These are phyloP conservation scores for Coprinopsis cinerea DNA, from an alignment of 768 basidiomycete genomes.

Conservation along the genomic window DNA sequence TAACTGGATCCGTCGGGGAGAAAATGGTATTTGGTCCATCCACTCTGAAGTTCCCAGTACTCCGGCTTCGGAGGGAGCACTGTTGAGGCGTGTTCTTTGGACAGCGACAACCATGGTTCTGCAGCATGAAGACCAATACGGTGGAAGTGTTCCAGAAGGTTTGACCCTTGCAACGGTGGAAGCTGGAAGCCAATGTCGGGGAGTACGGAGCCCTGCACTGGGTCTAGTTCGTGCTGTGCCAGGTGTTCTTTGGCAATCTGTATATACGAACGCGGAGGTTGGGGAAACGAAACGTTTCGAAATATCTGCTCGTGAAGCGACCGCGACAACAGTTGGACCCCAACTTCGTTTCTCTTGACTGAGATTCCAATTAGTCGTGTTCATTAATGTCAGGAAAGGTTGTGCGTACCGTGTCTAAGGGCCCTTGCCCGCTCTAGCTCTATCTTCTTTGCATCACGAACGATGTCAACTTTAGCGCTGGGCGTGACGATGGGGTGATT, in stretches of 20 bases:
- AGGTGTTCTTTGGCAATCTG: slow-evolving; percentile 81
- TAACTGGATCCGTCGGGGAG: slow-evolving; percentile 71
- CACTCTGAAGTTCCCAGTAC: slow-evolving; percentile 50
- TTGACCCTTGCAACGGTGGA: slow-evolving; percentile 75
- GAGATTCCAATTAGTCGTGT: background rate
- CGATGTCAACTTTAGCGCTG: background rate
- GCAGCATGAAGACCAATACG: slow-evolving; percentile 63
- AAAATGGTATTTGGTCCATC: slow-evolving; percentile 86
- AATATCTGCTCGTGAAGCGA: slow-evolving; percentile 83
- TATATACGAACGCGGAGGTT: slow-evolving; percentile 54
- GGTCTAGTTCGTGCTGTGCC: slow-evolving; percentile 72
- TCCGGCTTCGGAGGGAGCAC: slow-evolving; percentile 55
- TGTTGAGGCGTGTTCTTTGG: slow-evolving; percentile 47
- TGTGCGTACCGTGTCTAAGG: too few species aligned
- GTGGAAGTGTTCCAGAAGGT: slow-evolving; percentile 87
- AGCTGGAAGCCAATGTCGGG: slow-evolving; percentile 76
- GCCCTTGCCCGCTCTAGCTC: background rate
- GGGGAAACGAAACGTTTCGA: slow-evolving; percentile 55
- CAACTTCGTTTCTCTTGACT: slow-evolving; percentile 79
- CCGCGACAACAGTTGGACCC: slow-evolving; percentile 89
- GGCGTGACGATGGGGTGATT: background rate
- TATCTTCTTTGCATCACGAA: background rate
- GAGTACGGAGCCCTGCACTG: slow-evolving; percentile 73
- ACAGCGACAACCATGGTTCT: slow-evolving; percentile 73
- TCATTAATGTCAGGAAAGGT: too few species aligned